Evolutionary conservation across 2,329 filamentous ascomycete genomes (phyloP), one percentile per base, ranked within the genome.

Genomic region (Apiospora hydei): DNA sequence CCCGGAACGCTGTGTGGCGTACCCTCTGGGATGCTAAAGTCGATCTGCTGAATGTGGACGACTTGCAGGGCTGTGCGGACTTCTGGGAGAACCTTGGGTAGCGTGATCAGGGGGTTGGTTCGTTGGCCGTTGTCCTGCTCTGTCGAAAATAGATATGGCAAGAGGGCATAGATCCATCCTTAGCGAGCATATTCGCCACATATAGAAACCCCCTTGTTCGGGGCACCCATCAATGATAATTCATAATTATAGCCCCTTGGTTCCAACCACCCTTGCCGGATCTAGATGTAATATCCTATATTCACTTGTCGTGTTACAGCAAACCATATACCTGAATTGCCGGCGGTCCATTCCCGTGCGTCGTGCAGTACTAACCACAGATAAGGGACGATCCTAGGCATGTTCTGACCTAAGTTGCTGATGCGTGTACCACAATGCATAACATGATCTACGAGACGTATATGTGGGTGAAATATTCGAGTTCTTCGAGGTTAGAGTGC

Each of bases 1-100:
- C 85, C 30, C 81, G 90, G 34, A 89, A 91, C 77, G 81, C 83
- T 13, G 80, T 91, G 5, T 92, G 91, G 90, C 82, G 85, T 74
- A 84, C 83, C 6, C 78, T 92, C 73, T 83, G 87, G 75, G 83
- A 86, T 69, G 88, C 88, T 72, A 89, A 89, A 0, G 88, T 89
- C n/a, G 87, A 87, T 72, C 77, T 92, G 72, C 76, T 93, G 69
- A 92, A 92, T 79, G 90, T 88, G 0, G 90, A 92, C 84, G 90
- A 92, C 81, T 75, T 92, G 69, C 83, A 86, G 73, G 89, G 80
- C 26, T 85, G 83, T 21, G 84, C 85, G 4, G 66, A 71, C 47
- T 73, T 73, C 21, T 73, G 72, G 70, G 67, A 73, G 18, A 53
- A 16, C 38, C 68, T 64, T 14, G 57, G 57, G 4, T 61, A 57